Conservation (phyloP, 2,329 filamentous ascomycete species). For the Sclerotinia subarctica region DNA sequence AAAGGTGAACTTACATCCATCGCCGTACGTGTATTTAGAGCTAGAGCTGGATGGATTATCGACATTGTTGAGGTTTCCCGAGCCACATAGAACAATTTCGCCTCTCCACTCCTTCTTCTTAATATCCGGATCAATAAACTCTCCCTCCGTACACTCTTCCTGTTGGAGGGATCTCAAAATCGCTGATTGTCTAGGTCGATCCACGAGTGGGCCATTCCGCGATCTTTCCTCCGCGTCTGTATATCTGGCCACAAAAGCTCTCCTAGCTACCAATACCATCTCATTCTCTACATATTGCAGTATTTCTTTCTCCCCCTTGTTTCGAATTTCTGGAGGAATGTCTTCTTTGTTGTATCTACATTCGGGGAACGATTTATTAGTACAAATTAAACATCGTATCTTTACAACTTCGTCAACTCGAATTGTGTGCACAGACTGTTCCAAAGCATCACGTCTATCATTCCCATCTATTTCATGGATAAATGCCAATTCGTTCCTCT, state of each 20-base stretch:
- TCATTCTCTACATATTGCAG: constrained; percentile 8
- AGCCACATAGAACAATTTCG: constrained; percentile 21
- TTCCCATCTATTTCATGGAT: constrained; percentile 39
- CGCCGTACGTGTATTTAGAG: constrained; percentile 26
- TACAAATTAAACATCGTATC: constrained; percentile 48
- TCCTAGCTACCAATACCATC: constrained; percentile 20
- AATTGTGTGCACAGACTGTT: constrained; percentile 46
- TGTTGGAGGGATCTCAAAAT: constrained; percentile 1
- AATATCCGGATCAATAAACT: not conserved
- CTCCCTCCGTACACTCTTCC: not conserved
- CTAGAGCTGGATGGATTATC: not conserved
- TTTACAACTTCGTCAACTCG: constrained; percentile 40
- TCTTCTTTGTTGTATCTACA: constrained; percentile 26
- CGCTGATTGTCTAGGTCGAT: not conserved
- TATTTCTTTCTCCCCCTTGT: not conserved
- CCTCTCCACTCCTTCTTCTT: constrained; percentile 20
- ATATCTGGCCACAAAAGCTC: constrained; percentile 14
- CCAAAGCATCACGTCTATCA: constrained; percentile 35
- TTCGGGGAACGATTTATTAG: constrained; percentile 50
- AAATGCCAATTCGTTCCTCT: constrained; percentile 47
- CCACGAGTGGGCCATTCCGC: not conserved
- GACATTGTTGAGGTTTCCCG: not conserved
- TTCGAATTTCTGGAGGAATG: constrained; percentile 7
- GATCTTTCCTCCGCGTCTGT: not conserved
- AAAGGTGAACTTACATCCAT: constrained; percentile 26